phyloP scores from a whole-genome alignment of 192 early-diverging fungal species.

The Gigaspora rosea region DNA sequence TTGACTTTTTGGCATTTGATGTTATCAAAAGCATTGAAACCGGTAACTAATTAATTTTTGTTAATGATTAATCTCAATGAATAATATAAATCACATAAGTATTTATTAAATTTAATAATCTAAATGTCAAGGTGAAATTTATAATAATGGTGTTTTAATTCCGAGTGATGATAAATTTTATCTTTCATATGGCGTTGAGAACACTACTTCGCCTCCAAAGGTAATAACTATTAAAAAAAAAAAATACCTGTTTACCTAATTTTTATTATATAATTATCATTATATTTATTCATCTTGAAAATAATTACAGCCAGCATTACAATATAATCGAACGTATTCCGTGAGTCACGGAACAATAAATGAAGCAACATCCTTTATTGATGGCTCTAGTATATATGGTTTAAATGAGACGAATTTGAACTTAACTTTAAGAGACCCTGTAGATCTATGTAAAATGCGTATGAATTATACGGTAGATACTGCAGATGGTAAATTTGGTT shows the following conservation, averaged over 20 bases:
- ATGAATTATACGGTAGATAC: neutral
- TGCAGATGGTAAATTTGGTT: slow-evolving; percentile 3
- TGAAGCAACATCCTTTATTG: slow-evolving; percentile 9
- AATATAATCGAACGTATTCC: neutral
- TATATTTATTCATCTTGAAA: neutral
- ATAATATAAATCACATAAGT: too few relatives aligned
- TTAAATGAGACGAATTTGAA: neutral
- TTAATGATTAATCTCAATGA: too few relatives aligned
- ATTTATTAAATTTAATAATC: too few relatives aligned
- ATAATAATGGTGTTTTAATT: neutral
- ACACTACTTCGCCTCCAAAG: neutral
- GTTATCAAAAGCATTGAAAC: too few relatives aligned
- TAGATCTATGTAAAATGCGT: neutral
- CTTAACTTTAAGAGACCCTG: neutral
- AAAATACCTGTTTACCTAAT: neutral
- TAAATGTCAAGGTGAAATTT: neutral
- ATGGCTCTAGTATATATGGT: slow-evolving; percentile 3
- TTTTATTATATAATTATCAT: too few relatives aligned
- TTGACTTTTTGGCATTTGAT: too few relatives aligned
- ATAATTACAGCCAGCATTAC: neutral
- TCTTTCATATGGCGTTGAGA: neutral
- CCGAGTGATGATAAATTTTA: neutral
- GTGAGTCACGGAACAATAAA: neutral
- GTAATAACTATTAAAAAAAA: neutral
- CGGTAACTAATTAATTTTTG: too few relatives aligned